Evolutionary conservation across 2,329 filamentous ascomycete species (phyloP), one percentile per base, ranked within the genome.

Genomic region (Triangularia setosa): DNA sequence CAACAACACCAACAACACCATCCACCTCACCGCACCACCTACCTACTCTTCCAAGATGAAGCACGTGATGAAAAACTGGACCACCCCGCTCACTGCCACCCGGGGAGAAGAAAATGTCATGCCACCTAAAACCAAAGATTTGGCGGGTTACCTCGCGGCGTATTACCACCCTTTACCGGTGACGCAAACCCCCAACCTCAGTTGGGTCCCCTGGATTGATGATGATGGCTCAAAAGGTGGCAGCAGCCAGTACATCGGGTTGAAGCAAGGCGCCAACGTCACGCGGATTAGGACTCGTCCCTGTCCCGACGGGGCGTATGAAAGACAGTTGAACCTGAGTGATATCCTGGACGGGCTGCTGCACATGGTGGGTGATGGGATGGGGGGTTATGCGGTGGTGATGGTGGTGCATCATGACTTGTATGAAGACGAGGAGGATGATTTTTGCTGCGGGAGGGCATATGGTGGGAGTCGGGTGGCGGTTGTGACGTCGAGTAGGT

Each of bases 381-480:
- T n/a, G n/a, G n/a, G n/a, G n/a, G n/a, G n/a, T n/a, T 87, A 87
- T 64, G 79, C 87, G 0, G 71, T 89, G 1, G 70, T 87, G 0
- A 72, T 90, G 35, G 70, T 90, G 0, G 75, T 84, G 0, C 76
- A 86, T 33, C 83, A 88, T n/a, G 88, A 90, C 70, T 74, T 90
- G 14, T 90, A 87, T 70, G 87, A 90, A 69, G 81, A 82, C 58
- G 84, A 88, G 0, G 84, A 89, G 0, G 88, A 90, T 65, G 82
- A 86, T 21, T 91, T 90, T 69, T 86, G 83, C 61, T 89, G 87
- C 66, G 88, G 88, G 0, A 76, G 87, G 27, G 87, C 88, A 0
- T 91, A 87, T 71, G 88, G 88, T 0, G 85, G 82, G 0, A 86
- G 83, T 64, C 79, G 88, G 4, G 82, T 91, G 1, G 81, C 82